Conservation (phyloP, 2,329 filamentous ascomycete species). For the Plenodomus tracheiphilus region DNA sequence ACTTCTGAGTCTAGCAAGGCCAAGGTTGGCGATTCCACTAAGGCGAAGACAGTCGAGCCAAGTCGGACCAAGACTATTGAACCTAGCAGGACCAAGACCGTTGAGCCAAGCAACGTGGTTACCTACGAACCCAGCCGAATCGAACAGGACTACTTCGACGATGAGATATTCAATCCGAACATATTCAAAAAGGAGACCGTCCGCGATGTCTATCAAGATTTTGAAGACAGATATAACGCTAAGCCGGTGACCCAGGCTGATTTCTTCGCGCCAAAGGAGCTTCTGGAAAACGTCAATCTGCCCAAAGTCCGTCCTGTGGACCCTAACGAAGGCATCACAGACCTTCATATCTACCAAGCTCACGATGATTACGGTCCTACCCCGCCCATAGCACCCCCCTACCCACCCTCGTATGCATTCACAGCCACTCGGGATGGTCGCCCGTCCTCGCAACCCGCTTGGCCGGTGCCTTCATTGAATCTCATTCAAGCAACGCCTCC, state of each 20-base stretch:
- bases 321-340: slow-evolving; percentile 50
- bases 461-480: slow-evolving; percentile 57
- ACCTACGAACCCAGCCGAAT: slow-evolving; percentile 42
- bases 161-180: slow-evolving; percentile 52
- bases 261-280: slow-evolving; percentile 53
- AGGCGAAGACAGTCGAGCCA: slow-evolving; percentile 4
- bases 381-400: slow-evolving; percentile 37
- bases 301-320: slow-evolving; percentile 42
- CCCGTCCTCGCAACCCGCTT: slow-evolving; percentile 34
- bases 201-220: slow-evolving; percentile 48
- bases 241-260: slow-evolving; percentile 48
- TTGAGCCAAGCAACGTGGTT: slow-evolving; percentile 38
- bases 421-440: slow-evolving; percentile 48
- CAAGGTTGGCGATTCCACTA: background rate
- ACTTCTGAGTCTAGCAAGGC: slow-evolving; percentile 14
- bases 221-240: slow-evolving; percentile 47
- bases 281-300: slow-evolving; percentile 43
- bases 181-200: slow-evolving; percentile 50
- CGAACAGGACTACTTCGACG: slow-evolving; percentile 44
- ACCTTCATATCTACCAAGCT: slow-evolving; percentile 49
- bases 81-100: slow-evolving; percentile 25
- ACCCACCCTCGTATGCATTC: slow-evolving; percentile 44
- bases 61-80: slow-evolving; percentile 8
- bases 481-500: slow-evolving; percentile 64
- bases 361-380: slow-evolving; percentile 41